Base-by-base conservation (phyloP, 2,329 filamentous ascomycete species). In the Trichoderma pleuroti region DNA sequence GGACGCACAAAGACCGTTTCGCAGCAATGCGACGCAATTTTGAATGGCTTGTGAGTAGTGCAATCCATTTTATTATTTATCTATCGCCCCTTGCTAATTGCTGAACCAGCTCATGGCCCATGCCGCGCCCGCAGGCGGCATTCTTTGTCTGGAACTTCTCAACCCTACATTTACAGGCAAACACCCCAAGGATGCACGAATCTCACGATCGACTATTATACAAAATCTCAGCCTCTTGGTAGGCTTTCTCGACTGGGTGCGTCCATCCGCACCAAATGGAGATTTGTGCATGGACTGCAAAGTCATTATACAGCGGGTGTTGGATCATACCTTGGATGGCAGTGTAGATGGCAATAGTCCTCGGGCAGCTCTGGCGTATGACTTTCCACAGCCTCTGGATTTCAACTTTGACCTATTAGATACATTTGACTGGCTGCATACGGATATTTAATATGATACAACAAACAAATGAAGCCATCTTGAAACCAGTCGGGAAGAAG, bases 161-260 rank as follows among this genome's bases (percentile, higher is more conserved):
- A 82, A 82, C 36, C 83, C 84, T 16, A 82, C 81, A 0, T 76
- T 80, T n/a, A 74, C 74, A 39, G 76, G 78, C 60, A 74, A 78
- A 3, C 78, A 82, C 26, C 79, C 77, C 2, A 75, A 75, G n/a
- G 76, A 78, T 46, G 72, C 78, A 10, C 75, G 76, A 16, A 77
- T 86, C 14, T 84, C 81, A 4, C 80, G 83, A 0, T 86, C 84
- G 0, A 82, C 80, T 49, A 84, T 87, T 8, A 82, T 86, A 36
- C 85, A 86, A 71, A 84, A 86, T 68, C 79, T 87, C 3, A 85
- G 83, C 68, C 81, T 87, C 1, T 77, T 87, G 0, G 81, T 86
- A 5, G 84, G 83, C 0, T 87, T 86, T 68, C 78, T 87, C 12
- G 84, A 85, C 67, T 87, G 85, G 85, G 79, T 87, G 0, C 79